A percentile compares a stretch with the other conserved stretches of the same genome.
These are phyloP conservation scores for Oemleria cerasiformis DNA, from an alignment of 306 rosid genomes.

Conservation along the genomic window DNA sequence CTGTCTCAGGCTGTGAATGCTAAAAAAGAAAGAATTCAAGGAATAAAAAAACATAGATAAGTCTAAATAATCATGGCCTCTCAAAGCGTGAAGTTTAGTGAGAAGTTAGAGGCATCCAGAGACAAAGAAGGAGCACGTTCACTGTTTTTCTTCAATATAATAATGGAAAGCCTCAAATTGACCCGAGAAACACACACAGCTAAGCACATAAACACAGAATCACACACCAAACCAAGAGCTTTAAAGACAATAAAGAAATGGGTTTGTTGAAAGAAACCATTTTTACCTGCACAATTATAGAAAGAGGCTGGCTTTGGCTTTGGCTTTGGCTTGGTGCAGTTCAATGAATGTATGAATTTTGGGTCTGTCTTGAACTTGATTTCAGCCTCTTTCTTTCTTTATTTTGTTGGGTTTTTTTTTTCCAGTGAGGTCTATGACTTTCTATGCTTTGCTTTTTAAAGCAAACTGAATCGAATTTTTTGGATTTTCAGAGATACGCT, in stretches of 20 bases:
- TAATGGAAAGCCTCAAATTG: constrained; percentile 51
- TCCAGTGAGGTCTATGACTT: constrained; percentile 13
- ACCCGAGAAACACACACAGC: constrained; percentile 58
- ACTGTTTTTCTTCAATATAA: constrained; percentile 43
- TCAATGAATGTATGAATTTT: constrained; percentile 35
- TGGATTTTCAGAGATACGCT: constrained; percentile 77
- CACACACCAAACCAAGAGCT: constrained; percentile 25
- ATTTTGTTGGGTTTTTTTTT: constrained; percentile 14
- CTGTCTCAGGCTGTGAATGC: constrained; percentile 38
- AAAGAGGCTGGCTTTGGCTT: constrained; percentile 23
- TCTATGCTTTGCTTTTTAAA: constrained; percentile 38
- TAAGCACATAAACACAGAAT: constrained; percentile 49
- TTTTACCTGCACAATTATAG: constrained; percentile 27
- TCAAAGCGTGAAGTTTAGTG: constrained; percentile 65
- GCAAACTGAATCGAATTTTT: constrained; percentile 57
- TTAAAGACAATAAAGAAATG: background rate
- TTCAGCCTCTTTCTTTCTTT: constrained; percentile 17
- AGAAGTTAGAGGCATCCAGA: constrained; percentile 40
- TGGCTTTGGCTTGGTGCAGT: no score
- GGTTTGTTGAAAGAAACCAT: constrained; percentile 33
- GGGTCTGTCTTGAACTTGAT: constrained; percentile 29
- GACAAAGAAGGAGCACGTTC: constrained; percentile 82
- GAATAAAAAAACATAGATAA: constrained; percentile 35
- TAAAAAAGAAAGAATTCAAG: constrained; percentile 30
- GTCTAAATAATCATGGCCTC: constrained; percentile 52